Evolutionary conservation across 2,329 filamentous ascomycete species (phyloP), one percentile per base, ranked within the genome.

Genomic region (Emmonsiellopsis sp.): DNA sequence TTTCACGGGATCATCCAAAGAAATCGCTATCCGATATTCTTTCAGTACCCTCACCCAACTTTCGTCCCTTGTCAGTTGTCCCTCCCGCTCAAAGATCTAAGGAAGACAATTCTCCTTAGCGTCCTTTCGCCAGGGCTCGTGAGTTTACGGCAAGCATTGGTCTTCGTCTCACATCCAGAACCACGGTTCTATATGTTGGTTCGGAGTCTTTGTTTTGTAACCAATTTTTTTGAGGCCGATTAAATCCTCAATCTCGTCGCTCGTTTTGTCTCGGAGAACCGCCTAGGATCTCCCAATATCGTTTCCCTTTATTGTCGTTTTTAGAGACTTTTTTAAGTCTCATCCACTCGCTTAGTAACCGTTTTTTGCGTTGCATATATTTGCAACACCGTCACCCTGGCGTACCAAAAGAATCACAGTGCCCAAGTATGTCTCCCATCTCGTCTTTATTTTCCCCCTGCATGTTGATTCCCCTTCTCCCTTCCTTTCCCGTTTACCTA

Each of bases 341-440:
- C 68, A 69, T 70, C 70, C 73, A 70, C 68, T 75, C 73, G 73
- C 73, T 75, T 74, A 62, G 64, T 63, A 63, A 63, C 64, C 61
- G 67, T 62, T 65, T 66, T 62, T 68, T 64, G 65, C 56, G 69
- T 72, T 73, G 69, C 71, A 70, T 62, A 42, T 64, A 59, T 59
- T 63, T 70, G 67, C 70, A 72, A 72, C 69, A 73, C 67, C 69
- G 71, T 74, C 73, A 75, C 72, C 61, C 72, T 75, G 72, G 73
- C 73, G 70, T 73, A 72, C 65, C 73, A 70, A 67, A 72, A 70
- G 65, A 69, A 65, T 59, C 66, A 73, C 65, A 66, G 65, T 66
- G 65, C 70, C 70, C 69, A 73, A 65, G 73, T 76, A 63, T 67
- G 73, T 60, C 49, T 52, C 53, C 49, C 15, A 53, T 55, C 46